A percentile compares a stretch with the other conserved stretches of the same genome.
These are phyloP conservation scores for Hyaloscypha variabilis DNA, from an alignment of 495 filamentous ascomycete species.

Conservation along the genomic window DNA sequence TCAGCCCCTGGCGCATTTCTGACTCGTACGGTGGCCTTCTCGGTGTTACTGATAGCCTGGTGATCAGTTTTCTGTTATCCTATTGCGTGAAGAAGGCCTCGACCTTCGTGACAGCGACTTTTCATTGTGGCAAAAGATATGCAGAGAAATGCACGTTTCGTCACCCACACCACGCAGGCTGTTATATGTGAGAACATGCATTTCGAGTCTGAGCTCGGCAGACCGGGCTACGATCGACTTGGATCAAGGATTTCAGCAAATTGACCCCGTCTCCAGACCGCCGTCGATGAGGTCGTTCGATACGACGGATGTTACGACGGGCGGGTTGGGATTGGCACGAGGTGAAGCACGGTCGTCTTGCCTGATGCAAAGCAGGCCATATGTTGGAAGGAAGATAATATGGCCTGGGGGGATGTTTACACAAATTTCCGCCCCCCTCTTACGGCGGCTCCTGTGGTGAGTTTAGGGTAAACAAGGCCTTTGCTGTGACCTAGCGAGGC, in stretches of 20 bases:
- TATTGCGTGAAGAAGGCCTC: constrained; percentile 19
- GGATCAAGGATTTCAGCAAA: constrained; percentile 26
- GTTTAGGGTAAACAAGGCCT: constrained; percentile 32
- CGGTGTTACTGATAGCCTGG: constrained; percentile 2
- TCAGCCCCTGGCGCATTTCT: neutral
- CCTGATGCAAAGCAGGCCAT: constrained; percentile 20
- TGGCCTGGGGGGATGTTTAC: constrained; percentile 27
- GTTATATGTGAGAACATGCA: constrained; percentile 20
- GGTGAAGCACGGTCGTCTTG: constrained; percentile 16
- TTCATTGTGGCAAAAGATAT: constrained; percentile 27
- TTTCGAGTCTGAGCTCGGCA: constrained; percentile 18
- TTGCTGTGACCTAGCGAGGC: constrained; percentile 25
- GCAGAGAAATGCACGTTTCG: constrained; percentile 20
- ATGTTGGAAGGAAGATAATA: constrained; percentile 18
- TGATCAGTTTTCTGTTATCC: constrained; percentile 8
- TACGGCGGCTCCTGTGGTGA: constrained; percentile 19
- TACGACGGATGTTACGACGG: constrained; percentile 15
- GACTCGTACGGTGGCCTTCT: neutral
- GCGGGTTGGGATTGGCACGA: constrained; percentile 20
- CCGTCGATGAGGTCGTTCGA: constrained; percentile 3
- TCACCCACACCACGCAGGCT: constrained; percentile 23
- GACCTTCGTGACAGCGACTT: constrained; percentile 10
- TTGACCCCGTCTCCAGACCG: constrained; percentile 1
- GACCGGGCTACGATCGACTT: constrained; percentile 19
- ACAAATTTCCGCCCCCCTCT: constrained; percentile 18